Evolutionary conservation across 176 grass and related monocot genomes (phyloP).

Genomic region (Raddia guianensis): DNA sequence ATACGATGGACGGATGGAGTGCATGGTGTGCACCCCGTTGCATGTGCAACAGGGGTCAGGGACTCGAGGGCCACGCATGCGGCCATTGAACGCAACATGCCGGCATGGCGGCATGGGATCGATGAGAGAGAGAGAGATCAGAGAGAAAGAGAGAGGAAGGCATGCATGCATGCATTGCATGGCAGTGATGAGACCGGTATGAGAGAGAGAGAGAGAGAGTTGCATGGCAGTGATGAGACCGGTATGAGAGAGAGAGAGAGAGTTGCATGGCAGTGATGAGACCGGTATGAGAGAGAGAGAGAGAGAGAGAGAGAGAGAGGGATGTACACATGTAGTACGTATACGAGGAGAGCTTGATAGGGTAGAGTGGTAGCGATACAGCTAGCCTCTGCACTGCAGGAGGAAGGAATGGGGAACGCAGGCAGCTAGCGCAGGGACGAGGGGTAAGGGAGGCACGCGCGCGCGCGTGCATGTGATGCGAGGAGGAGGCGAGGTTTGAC

Average conservation of each 20-base stretch:
- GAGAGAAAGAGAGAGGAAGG: constrained; percentile 25
- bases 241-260: neutral
- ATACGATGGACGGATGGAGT: constrained; percentile 3
- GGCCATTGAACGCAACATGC: constrained; percentile 11
- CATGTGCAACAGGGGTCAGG: neutral
- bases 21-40: constrained; percentile 5
- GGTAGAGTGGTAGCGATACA: neutral
- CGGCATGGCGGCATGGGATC: constrained; percentile 40
- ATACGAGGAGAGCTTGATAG: neutral
- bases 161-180: too few species aligned
- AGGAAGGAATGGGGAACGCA: constrained; percentile 14
- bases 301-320: neutral
- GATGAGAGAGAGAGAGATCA: neutral
- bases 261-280: too few species aligned
- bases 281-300: too few species aligned
- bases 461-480: neutral
- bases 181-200: too few species aligned
- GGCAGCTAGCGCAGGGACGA: neutral
- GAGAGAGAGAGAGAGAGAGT: neutral
- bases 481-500: constrained; percentile 20
- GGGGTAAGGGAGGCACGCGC: neutral
- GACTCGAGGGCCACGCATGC: neutral
- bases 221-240: too few species aligned
- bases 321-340: too few species aligned
- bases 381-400: constrained; percentile 28